phyloP scores from a whole-genome alignment of 2,329 filamentous ascomycete genomes.

The Trichoderma sp. region DNA sequence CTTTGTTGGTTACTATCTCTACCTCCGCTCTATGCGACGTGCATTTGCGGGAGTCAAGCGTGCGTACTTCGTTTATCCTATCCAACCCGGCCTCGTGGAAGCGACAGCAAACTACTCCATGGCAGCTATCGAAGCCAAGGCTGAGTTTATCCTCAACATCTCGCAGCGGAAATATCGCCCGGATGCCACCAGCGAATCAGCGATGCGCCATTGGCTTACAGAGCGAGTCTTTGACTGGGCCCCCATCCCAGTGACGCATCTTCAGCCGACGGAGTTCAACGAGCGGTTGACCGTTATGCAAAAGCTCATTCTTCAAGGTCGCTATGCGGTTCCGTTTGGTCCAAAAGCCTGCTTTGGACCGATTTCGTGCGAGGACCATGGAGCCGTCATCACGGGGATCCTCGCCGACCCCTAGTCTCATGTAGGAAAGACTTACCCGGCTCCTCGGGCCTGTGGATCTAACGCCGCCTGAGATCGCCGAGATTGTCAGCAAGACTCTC shows the following conservation, averaged over 20 bases:
- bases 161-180: neutral
- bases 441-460: neutral
- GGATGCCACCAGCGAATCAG: neutral
- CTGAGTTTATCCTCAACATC: neutral
- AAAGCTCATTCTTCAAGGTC: neutral
- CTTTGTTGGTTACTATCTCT: neutral
- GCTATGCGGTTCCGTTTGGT: neutral
- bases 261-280: neutral
- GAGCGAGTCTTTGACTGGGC: neutral
- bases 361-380: conserved; percentile 1
- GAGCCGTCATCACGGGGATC: neutral
- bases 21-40: neutral
- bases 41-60: neutral
- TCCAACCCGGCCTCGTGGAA: neutral
- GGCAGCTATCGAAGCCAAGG: neutral
- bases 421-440: neutral
- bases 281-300: neutral
- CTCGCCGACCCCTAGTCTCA: neutral
- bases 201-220: neutral
- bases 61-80: neutral
- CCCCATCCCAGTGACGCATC: neutral
- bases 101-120: neutral
- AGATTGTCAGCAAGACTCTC: neutral
- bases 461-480: conserved; percentile 1
- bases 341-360: neutral